These are phyloP conservation scores for Boletus subparvulus DNA, from an alignment of 768 basidiomycete genomes.

Conservation along the genomic window DNA sequence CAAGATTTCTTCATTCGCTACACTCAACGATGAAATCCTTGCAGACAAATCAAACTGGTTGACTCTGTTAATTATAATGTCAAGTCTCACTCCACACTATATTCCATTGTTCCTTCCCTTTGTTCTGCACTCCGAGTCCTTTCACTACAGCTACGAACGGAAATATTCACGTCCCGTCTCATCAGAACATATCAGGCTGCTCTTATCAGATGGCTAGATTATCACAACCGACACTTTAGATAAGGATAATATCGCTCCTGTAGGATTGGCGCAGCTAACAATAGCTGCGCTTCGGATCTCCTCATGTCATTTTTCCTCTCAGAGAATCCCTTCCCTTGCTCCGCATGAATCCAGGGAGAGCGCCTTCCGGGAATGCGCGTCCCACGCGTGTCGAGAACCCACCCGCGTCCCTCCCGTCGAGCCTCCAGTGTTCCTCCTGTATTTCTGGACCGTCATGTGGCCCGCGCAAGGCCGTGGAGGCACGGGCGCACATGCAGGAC, in stretches of 20 bases:
- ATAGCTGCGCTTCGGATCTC: slow-evolving; percentile 10
- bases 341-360: slow-evolving; percentile 9
- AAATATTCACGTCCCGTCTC: not conserved
- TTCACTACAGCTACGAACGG: not conserved
- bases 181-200: not conserved
- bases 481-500: not conserved
- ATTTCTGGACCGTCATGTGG: slow-evolving; percentile 5
- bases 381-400: not conserved
- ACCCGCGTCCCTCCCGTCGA: not conserved
- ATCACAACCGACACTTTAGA: slow-evolving; percentile 11
- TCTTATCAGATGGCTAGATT: slow-evolving; percentile 2
- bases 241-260: slow-evolving; percentile 20
- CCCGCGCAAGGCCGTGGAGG: slow-evolving; percentile 8
- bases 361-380: slow-evolving; percentile 9
- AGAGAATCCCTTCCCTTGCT: slow-evolving; percentile 19
- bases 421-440: slow-evolving; percentile 1
- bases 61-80: not conserved
- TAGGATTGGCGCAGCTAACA: slow-evolving; percentile 13
- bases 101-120: not conserved
- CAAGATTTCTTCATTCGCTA: not conserved
- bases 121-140: not conserved
- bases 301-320: slow-evolving; percentile 15
- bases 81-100: not conserved
- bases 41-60: not conserved
- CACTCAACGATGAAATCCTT: not conserved